Evolutionary conservation across 2,329 filamentous ascomycete genomes (phyloP), one percentile per base, ranked within the genome.

Genomic region (Colletotrichum viniferum): DNA sequence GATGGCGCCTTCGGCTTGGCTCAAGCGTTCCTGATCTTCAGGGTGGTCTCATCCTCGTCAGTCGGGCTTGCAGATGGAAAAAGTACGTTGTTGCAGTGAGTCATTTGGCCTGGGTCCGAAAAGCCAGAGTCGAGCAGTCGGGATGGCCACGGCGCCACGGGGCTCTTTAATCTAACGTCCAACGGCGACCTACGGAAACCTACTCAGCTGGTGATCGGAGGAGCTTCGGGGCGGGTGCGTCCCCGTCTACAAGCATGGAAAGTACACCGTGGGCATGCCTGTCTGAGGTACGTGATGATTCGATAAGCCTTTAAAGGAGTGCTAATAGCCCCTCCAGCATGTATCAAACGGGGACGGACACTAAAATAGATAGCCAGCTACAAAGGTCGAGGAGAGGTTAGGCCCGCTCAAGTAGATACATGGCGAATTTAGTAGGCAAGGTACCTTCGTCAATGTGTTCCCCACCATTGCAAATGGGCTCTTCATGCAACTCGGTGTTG

Each of bases 401-500:
- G n/a, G 43, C 43, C n/a, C n/a, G 43, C 43, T 52, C 43, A 52
- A 52, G 43, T 52, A 52, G 43, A 52, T 52, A 52, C 43, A 52
- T 52, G n/a, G 18, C 21, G 58, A 14, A 21, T 32, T 21, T 32
- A 34, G 36, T 61, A 36, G 16, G 55, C 21, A 18, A 8, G 21
- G 67, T 34, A 34, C 28, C n/a, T 48, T 58, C 48, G 67, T 64
- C 71, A 74, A 74, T 71, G 38, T 64, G 7, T 43, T 74, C 71
- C 26, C 71, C 71, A 74, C 71, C 58, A 32, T 30, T 60, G 60
- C 38, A 73, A 60, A 73, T 71, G 71, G 70, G 71, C 67, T 71
- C 71, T 74, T 74, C 71, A 74, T 71, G 71, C 71, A 65, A 65
- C n/a, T 18, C 24, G 36, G 36, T 28, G 62, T 38, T 28, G 36